Evolutionary conservation across 805 yeast species (phyloP), one percentile per base, ranked within the genome.

Genomic region (Wickerhamomyces sydowiorum): DNA sequence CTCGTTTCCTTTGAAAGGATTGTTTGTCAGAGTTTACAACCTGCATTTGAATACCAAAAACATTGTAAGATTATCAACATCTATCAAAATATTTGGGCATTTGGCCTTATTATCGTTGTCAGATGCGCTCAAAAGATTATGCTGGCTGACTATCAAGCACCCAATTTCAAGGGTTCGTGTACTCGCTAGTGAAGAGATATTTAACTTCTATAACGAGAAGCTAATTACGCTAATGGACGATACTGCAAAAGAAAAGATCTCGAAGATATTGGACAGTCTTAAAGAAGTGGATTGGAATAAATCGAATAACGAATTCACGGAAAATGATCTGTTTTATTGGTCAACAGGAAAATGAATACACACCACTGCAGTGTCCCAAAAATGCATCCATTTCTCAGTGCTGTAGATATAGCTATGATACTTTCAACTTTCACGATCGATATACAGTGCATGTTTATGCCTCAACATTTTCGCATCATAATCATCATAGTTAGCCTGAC

Each of bases 1-100:
- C 1, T 41, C 33, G 1, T 57, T 57, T 38, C 53, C 53, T 27
- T 51, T 59, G 17, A 52, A 63, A 29, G 60, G 66, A 1, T 55
- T 80, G 5, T 75, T 65, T 36, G 65, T 75, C 1, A 61, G 78
- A 24, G 59, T 75, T 5, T 78, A 70, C 62, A 82, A 82, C 52
- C 56, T 78, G 27, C 82, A 80, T 41, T 60, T 82, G 27, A 72
- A 72, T 43, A 73, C 78, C 1, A 54, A 66, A 5, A 69, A 67
- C 39, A 36, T 64, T 7, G 42, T 58, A 0, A 56, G 79, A 33
- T 46, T 78, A 1, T 49, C 57, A 1, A 50, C 65, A 13, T 70
- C 73, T 0, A 53, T 79, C 5, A 60, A 65, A 39, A 46, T 78
- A 0, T 72, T 81, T 47, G 71, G 69, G 6, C 61, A 62, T 34